These are phyloP conservation scores for Dactylellina cionopaga DNA, from an alignment of 2,329 filamentous ascomycete species.

Conservation along the genomic window DNA sequence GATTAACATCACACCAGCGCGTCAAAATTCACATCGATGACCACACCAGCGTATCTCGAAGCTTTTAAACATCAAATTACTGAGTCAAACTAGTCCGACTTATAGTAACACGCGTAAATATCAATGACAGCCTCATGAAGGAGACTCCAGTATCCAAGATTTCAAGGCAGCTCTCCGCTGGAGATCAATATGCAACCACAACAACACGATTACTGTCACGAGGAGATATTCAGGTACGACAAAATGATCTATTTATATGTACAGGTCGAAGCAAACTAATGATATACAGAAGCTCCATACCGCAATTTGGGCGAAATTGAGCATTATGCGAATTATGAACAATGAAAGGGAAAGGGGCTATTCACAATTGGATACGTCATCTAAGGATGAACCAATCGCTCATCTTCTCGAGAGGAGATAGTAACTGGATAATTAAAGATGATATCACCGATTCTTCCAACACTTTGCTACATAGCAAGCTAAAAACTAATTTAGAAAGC, in stretches of 20 bases:
- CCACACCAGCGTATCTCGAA: too few relatives aligned
- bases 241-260: conserved; percentile 53
- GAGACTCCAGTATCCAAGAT: too few relatives aligned
- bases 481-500: conserved; percentile 52
- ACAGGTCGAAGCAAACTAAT: conserved; percentile 50
- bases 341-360: conserved; percentile 46
- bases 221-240: neutral
- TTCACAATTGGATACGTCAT: conserved; percentile 32
- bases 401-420: neutral
- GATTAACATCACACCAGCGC: too few relatives aligned
- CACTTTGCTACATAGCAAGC: conserved; percentile 4
- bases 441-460: conserved; percentile 13
- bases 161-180: too few relatives aligned
- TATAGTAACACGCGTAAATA: too few relatives aligned
- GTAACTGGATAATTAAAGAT: neutral
- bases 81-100: too few relatives aligned
- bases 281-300: conserved; percentile 46
- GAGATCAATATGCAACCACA: neutral
- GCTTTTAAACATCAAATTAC: too few relatives aligned
- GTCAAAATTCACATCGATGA: too few relatives aligned
- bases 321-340: conserved; percentile 50
- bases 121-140: too few relatives aligned
- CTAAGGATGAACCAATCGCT: neutral
- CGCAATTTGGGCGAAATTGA: conserved; percentile 18
- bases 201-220: neutral